A percentile compares a stretch with the other conserved stretches of the same genome.
Evolutionary conservation across 106 monocot species (phyloP).

Genomic region (Platanthera zijinensis): DNA sequence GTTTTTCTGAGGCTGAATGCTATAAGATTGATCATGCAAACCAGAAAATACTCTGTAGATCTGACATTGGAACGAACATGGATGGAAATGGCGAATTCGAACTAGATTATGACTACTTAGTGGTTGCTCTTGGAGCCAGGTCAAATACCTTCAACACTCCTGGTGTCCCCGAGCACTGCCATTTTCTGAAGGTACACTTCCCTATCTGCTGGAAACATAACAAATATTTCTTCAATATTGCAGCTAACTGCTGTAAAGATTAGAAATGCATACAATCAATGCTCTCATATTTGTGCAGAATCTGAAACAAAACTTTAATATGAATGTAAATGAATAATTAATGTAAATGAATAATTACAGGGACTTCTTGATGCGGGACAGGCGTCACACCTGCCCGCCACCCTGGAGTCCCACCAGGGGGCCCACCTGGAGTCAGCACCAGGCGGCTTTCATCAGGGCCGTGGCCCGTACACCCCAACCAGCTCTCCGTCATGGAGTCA

Average conservation of each 20-base stretch:
- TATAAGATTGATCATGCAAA: constrained; percentile 72
- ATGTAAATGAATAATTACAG: no score
- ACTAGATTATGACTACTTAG: constrained; percentile 86
- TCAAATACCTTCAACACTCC: constrained; percentile 95
- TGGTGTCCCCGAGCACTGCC: constrained; percentile 83
- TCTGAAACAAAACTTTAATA: neutral
- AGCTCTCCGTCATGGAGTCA: no score
- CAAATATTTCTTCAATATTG: neutral
- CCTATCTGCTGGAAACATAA: neutral
- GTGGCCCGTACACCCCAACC: no score
- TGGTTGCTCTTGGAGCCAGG: constrained; percentile 73
- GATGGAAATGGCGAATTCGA: constrained; percentile 84
- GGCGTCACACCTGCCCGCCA: no score
- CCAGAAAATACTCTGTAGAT: constrained; percentile 57
- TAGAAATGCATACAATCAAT: neutral
- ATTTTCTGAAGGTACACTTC: constrained; percentile 76
- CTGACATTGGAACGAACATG: constrained; percentile 55
- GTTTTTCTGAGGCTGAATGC: constrained; percentile 89
- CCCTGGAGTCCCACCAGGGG: no score
- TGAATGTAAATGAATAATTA: neutral
- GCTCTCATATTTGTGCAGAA: neutral
- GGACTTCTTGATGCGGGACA: no score
- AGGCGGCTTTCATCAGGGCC: no score
- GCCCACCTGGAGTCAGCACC: no score
- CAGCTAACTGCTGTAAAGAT: neutral